phyloP scores from a whole-genome alignment of 495 filamentous ascomycete genomes.

The Penicillium arizonense region DNA sequence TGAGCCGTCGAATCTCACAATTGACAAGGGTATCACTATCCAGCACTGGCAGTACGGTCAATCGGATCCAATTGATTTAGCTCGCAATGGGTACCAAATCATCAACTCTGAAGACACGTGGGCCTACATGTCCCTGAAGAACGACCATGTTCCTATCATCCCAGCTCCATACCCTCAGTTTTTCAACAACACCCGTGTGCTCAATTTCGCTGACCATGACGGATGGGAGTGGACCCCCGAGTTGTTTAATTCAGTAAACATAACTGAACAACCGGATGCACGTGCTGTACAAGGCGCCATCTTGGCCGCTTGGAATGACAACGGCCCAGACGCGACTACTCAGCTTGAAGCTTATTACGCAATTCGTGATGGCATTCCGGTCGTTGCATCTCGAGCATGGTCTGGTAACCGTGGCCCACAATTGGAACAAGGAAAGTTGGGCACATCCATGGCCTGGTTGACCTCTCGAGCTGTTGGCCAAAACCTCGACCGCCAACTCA shows the following conservation, averaged over 20 bases:
- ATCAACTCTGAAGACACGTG: conserved; percentile 59
- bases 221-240: conserved; percentile 52
- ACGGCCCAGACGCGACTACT: conserved; percentile 54
- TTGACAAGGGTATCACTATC: conserved; percentile 44
- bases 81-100: conserved; percentile 38
- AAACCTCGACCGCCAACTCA: conserved; percentile 47
- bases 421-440: conserved; percentile 25
- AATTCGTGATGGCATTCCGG: conserved; percentile 50
- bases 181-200: conserved; percentile 47
- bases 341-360: conserved; percentile 55
- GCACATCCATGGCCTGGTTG: conserved; percentile 32
- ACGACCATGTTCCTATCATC: conserved; percentile 50
- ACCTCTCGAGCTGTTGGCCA: conserved; percentile 41
- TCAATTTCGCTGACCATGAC: conserved; percentile 42
- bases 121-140: conserved; percentile 56
- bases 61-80: conserved; percentile 48
- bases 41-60: conserved; percentile 61
- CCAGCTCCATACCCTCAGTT: conserved; percentile 55
- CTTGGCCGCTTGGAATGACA: conserved; percentile 57
- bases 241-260: conserved; percentile 47
- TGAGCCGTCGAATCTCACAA: conserved; percentile 40
- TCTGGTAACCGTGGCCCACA: conserved; percentile 35
- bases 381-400: conserved; percentile 47
- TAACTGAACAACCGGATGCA: conserved; percentile 27
- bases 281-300: conserved; percentile 47